Conservation (phyloP, 2,329 filamentous ascomycete genomes). For the Fusarium citri region DNA sequence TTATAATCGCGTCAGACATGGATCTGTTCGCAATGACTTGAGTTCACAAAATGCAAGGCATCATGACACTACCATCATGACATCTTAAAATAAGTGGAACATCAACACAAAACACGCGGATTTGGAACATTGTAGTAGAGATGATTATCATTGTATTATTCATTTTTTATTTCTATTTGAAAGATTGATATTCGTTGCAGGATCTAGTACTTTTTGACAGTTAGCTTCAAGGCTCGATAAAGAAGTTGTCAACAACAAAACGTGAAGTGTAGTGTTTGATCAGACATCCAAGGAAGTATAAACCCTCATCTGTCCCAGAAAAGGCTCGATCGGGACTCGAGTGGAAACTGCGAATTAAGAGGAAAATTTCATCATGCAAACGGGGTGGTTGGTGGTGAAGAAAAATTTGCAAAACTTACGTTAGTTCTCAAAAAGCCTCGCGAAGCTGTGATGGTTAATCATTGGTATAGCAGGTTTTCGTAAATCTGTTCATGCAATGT, state of each 20-base stretch:
- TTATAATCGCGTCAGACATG: not conserved
- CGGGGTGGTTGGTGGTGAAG: slow-evolving; percentile 8
- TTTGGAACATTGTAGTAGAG: not conserved
- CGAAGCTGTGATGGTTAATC: slow-evolving; percentile 25
- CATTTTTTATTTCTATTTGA: not conserved
- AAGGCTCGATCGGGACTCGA: slow-evolving; percentile 77
- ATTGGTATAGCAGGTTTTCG: not conserved
- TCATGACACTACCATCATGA: not conserved
- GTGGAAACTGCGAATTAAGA: slow-evolving; percentile 90
- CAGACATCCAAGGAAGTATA: slow-evolving; percentile 83
- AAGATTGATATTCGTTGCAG: not conserved
- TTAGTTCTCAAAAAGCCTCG: slow-evolving; percentile 1
- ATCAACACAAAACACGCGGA: not conserved
- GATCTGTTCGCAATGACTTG: not conserved
- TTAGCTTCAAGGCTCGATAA: slow-evolving; percentile 39
- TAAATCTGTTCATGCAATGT: slow-evolving; percentile 34
- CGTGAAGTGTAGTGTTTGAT: slow-evolving; percentile 52
- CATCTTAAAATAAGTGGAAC: not conserved
- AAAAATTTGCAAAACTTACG: slow-evolving; percentile 36
- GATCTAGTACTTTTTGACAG: slow-evolving; percentile 29
- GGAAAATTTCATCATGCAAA: slow-evolving; percentile 77
- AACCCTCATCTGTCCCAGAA: slow-evolving; percentile 75
- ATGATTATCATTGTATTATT: not conserved
- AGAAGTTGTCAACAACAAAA: slow-evolving; percentile 20
- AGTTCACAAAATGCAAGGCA: not conserved